Percentiles rank a stretch among this genome's conserved stretches.
These are phyloP conservation scores for Stemphylium vesicarium DNA, from an alignment of 2,329 filamentous ascomycete species.

Conservation along the genomic window DNA sequence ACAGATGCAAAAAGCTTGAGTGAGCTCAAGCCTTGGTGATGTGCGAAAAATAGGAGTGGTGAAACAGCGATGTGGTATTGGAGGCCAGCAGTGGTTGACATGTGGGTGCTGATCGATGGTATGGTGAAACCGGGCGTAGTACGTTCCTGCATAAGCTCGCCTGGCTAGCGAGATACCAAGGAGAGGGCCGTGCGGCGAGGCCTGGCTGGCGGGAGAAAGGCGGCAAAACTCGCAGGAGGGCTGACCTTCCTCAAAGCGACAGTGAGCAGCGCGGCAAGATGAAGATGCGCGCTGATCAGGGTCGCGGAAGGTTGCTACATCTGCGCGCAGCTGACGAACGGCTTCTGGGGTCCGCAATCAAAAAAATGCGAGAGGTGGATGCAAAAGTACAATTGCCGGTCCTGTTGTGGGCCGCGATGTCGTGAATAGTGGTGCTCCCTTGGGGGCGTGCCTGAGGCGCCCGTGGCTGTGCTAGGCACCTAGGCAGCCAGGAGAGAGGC, in stretches of 20 bases:
- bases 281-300: constrained; percentile 8
- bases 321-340: neutral
- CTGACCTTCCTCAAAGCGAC: neutral
- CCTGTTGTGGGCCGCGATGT: constrained; percentile 1
- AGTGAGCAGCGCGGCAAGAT: constrained; percentile 9
- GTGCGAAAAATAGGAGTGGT: constrained; percentile 8
- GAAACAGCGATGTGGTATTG: constrained; percentile 7
- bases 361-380: constrained; percentile 12
- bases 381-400: constrained; percentile 1
- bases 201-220: neutral
- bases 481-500: no score
- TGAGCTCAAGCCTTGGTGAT: constrained; percentile 7
- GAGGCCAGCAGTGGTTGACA: neutral
- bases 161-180: constrained; percentile 3
- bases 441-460: constrained; percentile 20
- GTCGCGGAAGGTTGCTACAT: neutral
- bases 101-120: neutral
- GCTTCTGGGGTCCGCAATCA: constrained; percentile 4
- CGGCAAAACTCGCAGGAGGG: neutral
- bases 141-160: constrained; percentile 10
- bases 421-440: no score
- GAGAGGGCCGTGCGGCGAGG: neutral
- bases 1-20: constrained; percentile 13
- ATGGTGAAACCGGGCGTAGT: constrained; percentile 10
- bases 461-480: constrained; percentile 17